Conservation (phyloP, 345 rosid genomes). For the Brassica cretica region DNA sequence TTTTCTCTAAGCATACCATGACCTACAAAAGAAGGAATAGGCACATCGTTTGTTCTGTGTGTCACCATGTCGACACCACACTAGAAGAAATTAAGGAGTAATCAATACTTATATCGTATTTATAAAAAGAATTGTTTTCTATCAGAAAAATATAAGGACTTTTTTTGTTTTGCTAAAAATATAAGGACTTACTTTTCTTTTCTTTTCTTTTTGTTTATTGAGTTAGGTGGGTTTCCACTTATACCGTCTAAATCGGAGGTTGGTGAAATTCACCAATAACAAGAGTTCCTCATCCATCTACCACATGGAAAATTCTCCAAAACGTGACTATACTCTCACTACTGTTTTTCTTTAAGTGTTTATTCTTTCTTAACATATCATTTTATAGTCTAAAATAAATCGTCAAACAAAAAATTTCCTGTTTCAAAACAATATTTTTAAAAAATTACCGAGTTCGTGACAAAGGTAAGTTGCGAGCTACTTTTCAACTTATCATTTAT, state of each 20-base stretch:
- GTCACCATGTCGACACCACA: constrained; percentile 3
- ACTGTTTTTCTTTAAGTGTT: not conserved
- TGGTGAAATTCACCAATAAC: constrained; percentile 19
- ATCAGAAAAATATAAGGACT: too few relatives aligned
- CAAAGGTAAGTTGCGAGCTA: constrained; percentile 3
- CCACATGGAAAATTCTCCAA: constrained; percentile 22
- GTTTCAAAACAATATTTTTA: too few relatives aligned
- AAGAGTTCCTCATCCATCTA: constrained; percentile 8
- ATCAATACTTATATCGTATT: not conserved
- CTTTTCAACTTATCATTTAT: not conserved
- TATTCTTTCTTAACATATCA: too few relatives aligned
- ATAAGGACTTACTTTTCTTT: not conserved
- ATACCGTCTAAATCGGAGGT: constrained; percentile 20
- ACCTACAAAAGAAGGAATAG: too few relatives aligned
- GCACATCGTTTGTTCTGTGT: not conserved
- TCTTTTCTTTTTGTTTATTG: not conserved
- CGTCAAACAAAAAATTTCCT: too few relatives aligned
- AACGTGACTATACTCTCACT: constrained; percentile 18
- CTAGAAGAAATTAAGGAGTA: not conserved
- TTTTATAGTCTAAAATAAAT: too few relatives aligned
- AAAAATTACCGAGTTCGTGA: not conserved
- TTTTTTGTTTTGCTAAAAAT: too few relatives aligned
- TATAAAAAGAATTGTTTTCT: not conserved
- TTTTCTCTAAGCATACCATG: too few relatives aligned
- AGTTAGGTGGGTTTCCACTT: constrained; percentile 8